A percentile compares a stretch with the other conserved stretches of the same genome.
Conservation (phyloP, 2,329 filamentous ascomycete species). For the Fusarium bulbicola region DNA sequence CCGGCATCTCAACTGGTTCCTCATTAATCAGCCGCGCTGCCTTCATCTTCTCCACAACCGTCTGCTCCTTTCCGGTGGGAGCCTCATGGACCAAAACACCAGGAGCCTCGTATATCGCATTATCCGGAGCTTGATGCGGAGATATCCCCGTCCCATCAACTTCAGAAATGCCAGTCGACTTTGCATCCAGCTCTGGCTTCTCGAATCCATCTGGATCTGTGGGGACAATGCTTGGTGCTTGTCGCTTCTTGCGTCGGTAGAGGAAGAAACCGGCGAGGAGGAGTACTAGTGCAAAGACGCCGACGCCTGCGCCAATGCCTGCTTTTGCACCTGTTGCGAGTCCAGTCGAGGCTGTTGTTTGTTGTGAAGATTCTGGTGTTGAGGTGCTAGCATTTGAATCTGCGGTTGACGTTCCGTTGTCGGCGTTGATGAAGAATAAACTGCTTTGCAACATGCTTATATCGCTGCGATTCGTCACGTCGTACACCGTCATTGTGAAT, state of each 20-base stretch:
- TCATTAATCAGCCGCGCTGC: background rate
- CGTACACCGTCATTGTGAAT: background rate
- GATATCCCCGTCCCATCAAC: background rate
- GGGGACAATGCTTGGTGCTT: background rate
- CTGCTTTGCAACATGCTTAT: background rate
- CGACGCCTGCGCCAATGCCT: background rate
- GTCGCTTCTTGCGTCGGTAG: background rate
- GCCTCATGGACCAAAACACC: background rate
- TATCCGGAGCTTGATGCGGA: background rate
- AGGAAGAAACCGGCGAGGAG: background rate
- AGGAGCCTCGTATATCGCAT: background rate
- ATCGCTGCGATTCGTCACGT: background rate
- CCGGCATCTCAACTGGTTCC: constrained; percentile 1
- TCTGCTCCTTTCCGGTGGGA: background rate
- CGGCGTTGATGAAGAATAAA: background rate
- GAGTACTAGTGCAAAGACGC: background rate
- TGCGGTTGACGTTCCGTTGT: background rate
- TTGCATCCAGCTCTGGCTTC: background rate
- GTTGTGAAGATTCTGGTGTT: background rate
- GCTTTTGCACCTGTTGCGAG: background rate
- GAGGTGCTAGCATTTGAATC: background rate
- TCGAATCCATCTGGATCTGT: background rate
- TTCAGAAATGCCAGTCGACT: background rate
- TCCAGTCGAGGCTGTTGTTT: background rate
- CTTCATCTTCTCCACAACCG: background rate